Base-by-base conservation (phyloP, 2,329 filamentous ascomycete species). In the Clarireedia homoeocarpa region DNA sequence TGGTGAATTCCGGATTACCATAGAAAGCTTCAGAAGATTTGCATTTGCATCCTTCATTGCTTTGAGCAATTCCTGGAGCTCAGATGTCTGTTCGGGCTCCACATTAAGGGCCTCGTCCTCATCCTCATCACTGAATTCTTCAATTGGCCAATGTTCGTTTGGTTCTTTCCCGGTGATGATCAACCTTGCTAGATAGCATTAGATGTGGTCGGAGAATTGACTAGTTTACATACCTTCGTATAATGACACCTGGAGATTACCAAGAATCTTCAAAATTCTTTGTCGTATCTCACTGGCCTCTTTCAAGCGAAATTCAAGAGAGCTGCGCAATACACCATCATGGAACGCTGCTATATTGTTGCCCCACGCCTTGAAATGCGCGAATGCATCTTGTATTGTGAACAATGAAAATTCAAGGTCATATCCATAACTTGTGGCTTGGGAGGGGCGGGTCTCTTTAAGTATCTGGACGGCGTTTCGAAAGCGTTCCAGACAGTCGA, bases 291-390 rank as follows among this genome's bases (percentile, higher is more conserved):
- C 62, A 24, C 44, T 51, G 4, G 62, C 65, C 14, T 66, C 63
- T 48, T 54, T 52, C 7, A 67, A 50, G n/a, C 63, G 53, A 47
- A 53, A 59, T 14, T 66, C 64, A 2, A 67, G 56, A 10, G 63
- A 66, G 23, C 54, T 63, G 26, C 24, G 46, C 24, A 56, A 5
- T 24, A 53, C 20, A 3, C 15, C 47, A 14, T 58, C 23, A 23
- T 62, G 62, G n/a, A 64, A 58, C 1, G 64, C 64, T 38, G 63
- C 64, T 51, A 65, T 65, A 38, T 55, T 62, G 2, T 34, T 53
- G 14, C 56, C 65, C 65, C 64, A 67, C n/a, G 57, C 61, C 51
- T 61, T 62, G 23, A 64, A 65, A 24, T 57, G 58, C 2, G 54
- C 26, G 14, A 27, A 46, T 5, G 54, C 50, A 45, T 65, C 62